Conservation (phyloP, 768 basidiomycete species). For the Leccinum subgranulosum region DNA sequence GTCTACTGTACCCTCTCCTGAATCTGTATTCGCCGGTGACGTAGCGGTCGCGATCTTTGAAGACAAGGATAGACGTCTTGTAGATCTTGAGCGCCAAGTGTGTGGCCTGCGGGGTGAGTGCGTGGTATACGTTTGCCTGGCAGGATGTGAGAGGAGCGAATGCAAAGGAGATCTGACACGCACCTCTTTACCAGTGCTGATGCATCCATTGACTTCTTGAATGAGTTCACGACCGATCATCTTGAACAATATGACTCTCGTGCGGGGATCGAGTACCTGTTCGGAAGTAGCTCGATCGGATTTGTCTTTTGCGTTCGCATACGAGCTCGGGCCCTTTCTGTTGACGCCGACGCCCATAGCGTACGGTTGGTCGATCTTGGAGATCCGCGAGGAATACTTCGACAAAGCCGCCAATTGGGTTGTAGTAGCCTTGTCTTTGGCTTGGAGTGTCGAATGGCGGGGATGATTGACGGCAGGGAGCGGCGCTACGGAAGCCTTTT, state of each 20-base stretch:
- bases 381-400: conserved; percentile 72
- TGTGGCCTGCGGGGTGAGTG: conserved; percentile 46
- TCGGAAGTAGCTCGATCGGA: conserved; percentile 95
- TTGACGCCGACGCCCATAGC: conserved; percentile 72
- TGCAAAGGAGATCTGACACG: conserved; percentile 9
- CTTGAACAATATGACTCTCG: conserved; percentile 90
- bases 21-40: conserved; percentile 97
- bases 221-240: conserved; percentile 91
- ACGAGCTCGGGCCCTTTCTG: conserved; percentile 86
- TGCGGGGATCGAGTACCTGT: conserved; percentile 96
- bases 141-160: conserved; percentile 4
- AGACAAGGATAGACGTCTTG: conserved; percentile 96
- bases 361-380: conserved; percentile 75
- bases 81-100: conserved; percentile 96
- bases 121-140: conserved; percentile 98
- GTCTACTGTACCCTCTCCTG: conserved; percentile 80
- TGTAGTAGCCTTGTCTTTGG: conserved; percentile 56
- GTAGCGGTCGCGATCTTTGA: conserved; percentile 97
- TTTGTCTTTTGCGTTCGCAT: conserved; percentile 91
- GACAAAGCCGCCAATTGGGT: conserved; percentile 74
- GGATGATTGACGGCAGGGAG: conserved; percentile 76
- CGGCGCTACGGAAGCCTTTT: conserved; percentile 49
- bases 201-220: conserved; percentile 90
- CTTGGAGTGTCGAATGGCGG: conserved; percentile 29
- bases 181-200: conserved; percentile 98